Conservation (phyloP, 441 rosid genomes). For the Erodium trifolium region DNA sequence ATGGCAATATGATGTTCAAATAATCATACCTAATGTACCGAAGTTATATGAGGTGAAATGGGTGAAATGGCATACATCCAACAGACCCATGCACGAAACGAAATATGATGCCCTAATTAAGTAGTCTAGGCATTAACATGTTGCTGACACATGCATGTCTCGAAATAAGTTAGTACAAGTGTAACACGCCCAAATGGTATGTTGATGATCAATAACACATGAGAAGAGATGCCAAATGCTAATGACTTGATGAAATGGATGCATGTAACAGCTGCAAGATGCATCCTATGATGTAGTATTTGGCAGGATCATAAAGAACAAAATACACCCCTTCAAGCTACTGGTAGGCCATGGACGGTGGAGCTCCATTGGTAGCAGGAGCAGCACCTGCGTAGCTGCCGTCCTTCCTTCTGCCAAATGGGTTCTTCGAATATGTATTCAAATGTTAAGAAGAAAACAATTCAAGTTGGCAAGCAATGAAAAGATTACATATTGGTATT, state of each 20-base stretch:
- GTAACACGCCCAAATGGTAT: slow-evolving; percentile 49
- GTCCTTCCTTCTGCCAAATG: slow-evolving; percentile 89
- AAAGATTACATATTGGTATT: background rate
- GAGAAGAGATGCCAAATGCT: too few species aligned
- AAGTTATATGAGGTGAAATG: slow-evolving; percentile 17
- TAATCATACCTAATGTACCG: slow-evolving; percentile 12
- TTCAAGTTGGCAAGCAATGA: background rate
- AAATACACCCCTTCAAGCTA: slow-evolving; percentile 76
- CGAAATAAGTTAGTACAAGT: slow-evolving; percentile 16
- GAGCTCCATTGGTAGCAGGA: slow-evolving; percentile 35
- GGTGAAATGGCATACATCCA: slow-evolving; percentile 20
- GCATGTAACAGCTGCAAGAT: slow-evolving; percentile 88
- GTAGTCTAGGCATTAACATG: slow-evolving; percentile 35
- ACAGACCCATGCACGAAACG: slow-evolving; percentile 29
- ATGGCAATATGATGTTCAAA: slow-evolving; percentile 11
- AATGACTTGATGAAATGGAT: slow-evolving; percentile 29
- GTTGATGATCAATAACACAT: slow-evolving; percentile 28
- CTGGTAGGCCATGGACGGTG: slow-evolving; percentile 46
- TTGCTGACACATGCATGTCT: slow-evolving; percentile 66
- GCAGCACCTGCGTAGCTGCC: slow-evolving; percentile 42
- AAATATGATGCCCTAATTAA: slow-evolving; percentile 31
- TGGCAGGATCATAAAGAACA: slow-evolving; percentile 54
- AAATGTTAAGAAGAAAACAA: slow-evolving; percentile 35
- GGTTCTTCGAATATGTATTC: slow-evolving; percentile 84
- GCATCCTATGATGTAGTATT: slow-evolving; percentile 68